phyloP scores from a whole-genome alignment of 2,329 filamentous ascomycete species.

The Phialemonium atrogriseum region DNA sequence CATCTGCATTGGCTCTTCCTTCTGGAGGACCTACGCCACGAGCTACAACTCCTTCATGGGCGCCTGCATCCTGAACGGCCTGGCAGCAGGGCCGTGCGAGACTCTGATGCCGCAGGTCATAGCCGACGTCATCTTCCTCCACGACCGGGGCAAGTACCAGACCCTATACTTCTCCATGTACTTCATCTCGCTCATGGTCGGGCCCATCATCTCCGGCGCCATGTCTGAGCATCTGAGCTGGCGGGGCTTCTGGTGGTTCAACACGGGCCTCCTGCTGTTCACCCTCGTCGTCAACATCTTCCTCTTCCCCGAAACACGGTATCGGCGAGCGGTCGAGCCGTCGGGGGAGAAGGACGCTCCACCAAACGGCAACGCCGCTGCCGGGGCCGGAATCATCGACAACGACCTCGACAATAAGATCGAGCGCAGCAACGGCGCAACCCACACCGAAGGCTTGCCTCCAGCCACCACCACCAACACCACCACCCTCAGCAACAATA shows the following conservation, averaged over 20 bases:
- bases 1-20: conserved; percentile 33
- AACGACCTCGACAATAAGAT: not conserved
- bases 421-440: not conserved
- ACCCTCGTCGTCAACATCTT: conserved; percentile 45
- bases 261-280: conserved; percentile 43
- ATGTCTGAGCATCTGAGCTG: conserved; percentile 53
- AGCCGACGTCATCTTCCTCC: conserved; percentile 56
- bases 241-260: conserved; percentile 60
- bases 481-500: too few species aligned
- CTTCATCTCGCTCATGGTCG: conserved; percentile 54
- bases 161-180: conserved; percentile 51
- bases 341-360: conserved; percentile 8
- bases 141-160: conserved; percentile 50
- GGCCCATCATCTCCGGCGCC: conserved; percentile 33
- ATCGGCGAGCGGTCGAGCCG: conserved; percentile 34
- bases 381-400: not conserved
- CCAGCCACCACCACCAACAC: conserved; percentile 13
- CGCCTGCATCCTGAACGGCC: conserved; percentile 51
- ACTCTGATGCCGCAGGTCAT: conserved; percentile 55
- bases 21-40: conserved; percentile 47
- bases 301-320: conserved; percentile 57
- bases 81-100: conserved; percentile 55
- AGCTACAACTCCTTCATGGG: conserved; percentile 57
- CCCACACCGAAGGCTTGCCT: not conserved
- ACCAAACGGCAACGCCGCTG: conserved; percentile 8